phyloP scores from a whole-genome alignment of 1,139 yeast genomes.

The Ogataea hybrid region DNA sequence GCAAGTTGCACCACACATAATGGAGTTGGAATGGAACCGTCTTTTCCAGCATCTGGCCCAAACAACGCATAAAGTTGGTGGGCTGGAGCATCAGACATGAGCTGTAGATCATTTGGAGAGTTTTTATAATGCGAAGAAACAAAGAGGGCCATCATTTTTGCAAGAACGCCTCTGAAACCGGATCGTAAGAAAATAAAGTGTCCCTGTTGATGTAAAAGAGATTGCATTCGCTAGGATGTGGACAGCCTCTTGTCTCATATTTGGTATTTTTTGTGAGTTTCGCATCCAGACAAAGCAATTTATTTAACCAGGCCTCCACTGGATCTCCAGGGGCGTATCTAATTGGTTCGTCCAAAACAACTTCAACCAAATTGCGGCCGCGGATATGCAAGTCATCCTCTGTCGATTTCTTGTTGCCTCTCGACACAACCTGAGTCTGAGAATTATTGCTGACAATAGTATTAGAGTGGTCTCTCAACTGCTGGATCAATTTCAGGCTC shows the following conservation, averaged over 20 bases:
- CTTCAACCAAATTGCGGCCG: conserved; percentile 77
- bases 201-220: conserved; percentile 89
- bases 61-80: conserved; percentile 90
- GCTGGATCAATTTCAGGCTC: conserved; percentile 88
- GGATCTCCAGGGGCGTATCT: conserved; percentile 98
- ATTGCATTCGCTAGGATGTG: conserved; percentile 92
- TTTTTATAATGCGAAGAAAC: conserved; percentile 97
- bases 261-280: conserved; percentile 63
- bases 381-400: conserved; percentile 41
- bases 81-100: conserved; percentile 99
- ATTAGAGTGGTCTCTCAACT: conserved; percentile 74
- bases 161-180: conserved; percentile 90
- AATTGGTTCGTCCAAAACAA: conserved; percentile 87
- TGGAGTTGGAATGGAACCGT: conserved; percentile 90
- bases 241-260: conserved; percentile 77
- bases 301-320: conserved; percentile 93
- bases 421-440: conserved; percentile 53
- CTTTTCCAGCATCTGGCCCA: conserved; percentile 87
- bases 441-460: conserved; percentile 39
- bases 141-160: conserved; percentile 97
- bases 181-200: conserved; percentile 92
- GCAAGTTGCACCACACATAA: conserved; percentile 94
- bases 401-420: conserved; percentile 49
- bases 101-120: conserved; percentile 94
- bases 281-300: conserved; percentile 89